Evolutionary conservation across 129 eudicot genomes (phyloP).

Genomic region (Tagetes patula): DNA sequence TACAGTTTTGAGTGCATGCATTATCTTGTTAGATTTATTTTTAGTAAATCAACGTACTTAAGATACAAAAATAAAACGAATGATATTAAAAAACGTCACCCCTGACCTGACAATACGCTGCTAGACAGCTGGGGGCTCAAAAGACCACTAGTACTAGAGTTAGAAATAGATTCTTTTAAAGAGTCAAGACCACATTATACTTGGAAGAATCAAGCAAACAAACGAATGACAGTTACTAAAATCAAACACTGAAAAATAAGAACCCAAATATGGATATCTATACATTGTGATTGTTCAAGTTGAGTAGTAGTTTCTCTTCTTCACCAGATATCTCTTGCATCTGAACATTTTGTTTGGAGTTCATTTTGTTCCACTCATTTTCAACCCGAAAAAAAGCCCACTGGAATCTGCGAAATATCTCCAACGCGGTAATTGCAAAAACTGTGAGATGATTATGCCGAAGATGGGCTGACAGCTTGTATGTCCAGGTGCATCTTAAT

Average conservation of each 20-base stretch:
- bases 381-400: conserved; percentile 98
- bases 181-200: background rate
- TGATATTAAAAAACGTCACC: too few species aligned
- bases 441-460: conserved; percentile 87
- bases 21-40: too few species aligned
- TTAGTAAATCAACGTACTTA: too few species aligned
- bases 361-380: conserved; percentile 86
- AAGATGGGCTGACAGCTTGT: conserved; percentile 97
- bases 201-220: background rate
- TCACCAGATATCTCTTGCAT: conserved; percentile 49
- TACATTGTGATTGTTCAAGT: conserved; percentile 61
- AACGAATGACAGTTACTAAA: background rate
- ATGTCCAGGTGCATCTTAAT: conserved; percentile 94
- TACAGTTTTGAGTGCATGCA: too few species aligned
- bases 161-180: background rate
- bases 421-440: conserved; percentile 70
- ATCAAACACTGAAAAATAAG: conserved; percentile 2
- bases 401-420: conserved; percentile 85
- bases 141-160: too few species aligned
- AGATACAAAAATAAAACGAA: too few species aligned
- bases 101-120: too few species aligned
- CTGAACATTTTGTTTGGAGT: conserved; percentile 52
- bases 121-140: too few species aligned
- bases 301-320: conserved; percentile 70
- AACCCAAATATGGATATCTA: conserved; percentile 34